Evolutionary conservation across 208 protist species (phyloP).

Genomic region (Leishmania martiniquensis): DNA sequence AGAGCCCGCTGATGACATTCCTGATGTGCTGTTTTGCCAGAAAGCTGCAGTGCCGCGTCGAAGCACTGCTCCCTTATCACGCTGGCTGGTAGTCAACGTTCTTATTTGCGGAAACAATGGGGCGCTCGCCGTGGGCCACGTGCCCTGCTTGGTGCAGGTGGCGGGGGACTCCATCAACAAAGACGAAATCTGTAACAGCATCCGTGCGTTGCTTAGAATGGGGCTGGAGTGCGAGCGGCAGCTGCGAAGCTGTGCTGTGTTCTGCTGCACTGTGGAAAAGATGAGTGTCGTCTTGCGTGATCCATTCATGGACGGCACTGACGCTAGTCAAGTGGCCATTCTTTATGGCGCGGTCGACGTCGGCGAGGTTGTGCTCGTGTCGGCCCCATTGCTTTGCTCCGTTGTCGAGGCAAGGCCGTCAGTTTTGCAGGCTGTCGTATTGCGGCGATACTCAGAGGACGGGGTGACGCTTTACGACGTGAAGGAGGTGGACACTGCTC

Average conservation of each 20-base stretch:
- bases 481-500: slow-evolving; percentile 31
- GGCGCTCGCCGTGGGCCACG: slow-evolving; percentile 31
- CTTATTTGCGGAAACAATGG: slow-evolving; percentile 36
- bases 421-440: slow-evolving; percentile 43
- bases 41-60: background rate
- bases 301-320: slow-evolving; percentile 12
- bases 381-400: slow-evolving; percentile 10
- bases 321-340: slow-evolving; percentile 38
- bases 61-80: background rate
- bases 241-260: slow-evolving; percentile 37
- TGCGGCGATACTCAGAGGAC: slow-evolving; percentile 30
- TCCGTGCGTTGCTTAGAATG: slow-evolving; percentile 31
- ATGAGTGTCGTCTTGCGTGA: slow-evolving; percentile 22
- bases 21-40: slow-evolving; percentile 52
- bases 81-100: slow-evolving; percentile 44
- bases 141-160: slow-evolving; percentile 43
- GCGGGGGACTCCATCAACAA: slow-evolving; percentile 6
- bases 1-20: slow-evolving; percentile 28
- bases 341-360: slow-evolving; percentile 41
- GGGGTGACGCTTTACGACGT: slow-evolving; percentile 49
- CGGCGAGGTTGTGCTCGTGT: slow-evolving; percentile 54
- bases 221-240: slow-evolving; percentile 35
- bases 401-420: slow-evolving; percentile 6
- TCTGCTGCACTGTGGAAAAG: slow-evolving; percentile 25
- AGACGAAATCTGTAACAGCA: slow-evolving; percentile 24